Conservation (phyloP, 2,329 filamentous ascomycete species). For the Aspergillus fructus region DNA sequence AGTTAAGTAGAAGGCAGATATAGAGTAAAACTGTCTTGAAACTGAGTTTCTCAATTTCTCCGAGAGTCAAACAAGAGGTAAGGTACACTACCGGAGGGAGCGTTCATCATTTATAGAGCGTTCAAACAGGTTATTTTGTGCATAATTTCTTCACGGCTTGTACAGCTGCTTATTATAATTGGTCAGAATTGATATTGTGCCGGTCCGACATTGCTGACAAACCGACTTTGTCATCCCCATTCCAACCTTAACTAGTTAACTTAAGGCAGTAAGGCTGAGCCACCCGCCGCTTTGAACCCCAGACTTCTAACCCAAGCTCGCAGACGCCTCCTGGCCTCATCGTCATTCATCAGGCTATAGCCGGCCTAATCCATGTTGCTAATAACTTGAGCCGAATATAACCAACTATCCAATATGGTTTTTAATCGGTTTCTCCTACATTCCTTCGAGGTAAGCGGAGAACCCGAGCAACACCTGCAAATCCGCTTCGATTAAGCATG, state of each 20-base stretch:
- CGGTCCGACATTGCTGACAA: neutral
- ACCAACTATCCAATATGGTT: neutral
- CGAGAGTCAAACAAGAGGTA: neutral
- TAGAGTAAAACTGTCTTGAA: neutral
- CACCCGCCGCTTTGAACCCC: no score
- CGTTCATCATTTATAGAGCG: neutral
- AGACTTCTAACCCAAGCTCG: neutral
- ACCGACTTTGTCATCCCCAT: neutral
- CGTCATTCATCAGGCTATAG: neutral
- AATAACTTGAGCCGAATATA: neutral
- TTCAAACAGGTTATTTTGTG: neutral
- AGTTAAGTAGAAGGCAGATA: neutral
- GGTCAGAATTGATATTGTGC: neutral
- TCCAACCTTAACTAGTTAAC: no score
- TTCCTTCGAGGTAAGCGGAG: slow-evolving; percentile 5
- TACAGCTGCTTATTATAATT: neutral
- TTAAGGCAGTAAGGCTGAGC: no score
- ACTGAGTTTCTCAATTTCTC: neutral
- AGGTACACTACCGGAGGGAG: neutral
- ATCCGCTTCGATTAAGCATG: neutral
- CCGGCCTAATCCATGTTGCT: neutral
- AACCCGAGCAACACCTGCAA: neutral
- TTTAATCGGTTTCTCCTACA: neutral
- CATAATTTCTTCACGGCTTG: neutral
- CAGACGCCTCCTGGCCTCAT: neutral